Evolutionary conservation across 345 rosid species (phyloP), one percentile per base, ranked within the genome.

Genomic region (Litchi chinensis): DNA sequence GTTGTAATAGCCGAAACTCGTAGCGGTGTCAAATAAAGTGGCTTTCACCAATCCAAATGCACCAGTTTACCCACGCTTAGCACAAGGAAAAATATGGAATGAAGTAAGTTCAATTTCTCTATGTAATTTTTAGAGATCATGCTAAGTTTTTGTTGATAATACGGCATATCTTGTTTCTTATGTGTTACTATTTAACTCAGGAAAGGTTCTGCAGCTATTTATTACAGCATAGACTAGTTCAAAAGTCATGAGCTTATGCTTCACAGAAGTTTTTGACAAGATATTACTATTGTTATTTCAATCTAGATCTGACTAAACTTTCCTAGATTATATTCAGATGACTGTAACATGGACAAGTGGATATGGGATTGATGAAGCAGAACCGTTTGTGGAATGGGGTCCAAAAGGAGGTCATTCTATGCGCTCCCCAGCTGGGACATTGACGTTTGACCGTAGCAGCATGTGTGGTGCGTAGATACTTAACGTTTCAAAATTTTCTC

Each of bases 311-410:
- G 37, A 75, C n/a, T 5, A 75, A 15, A 65, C 70, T 46, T 43
- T 62, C 75, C 41, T 54, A 60, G 37, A 26, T 69, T 22, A 26
- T 70, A 10, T 37, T 80, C 83, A 91, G 95, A 92, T 92, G 95
- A 89, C 95, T 18, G 85, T 92, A 40, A 92, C 95, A 71, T 92
- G 93, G 97, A 91, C 93, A 26, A 92, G 95, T 80, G 95, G 97
- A 57, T 91, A 92, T 76, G 90, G 85, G 44, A 86, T 83, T 3
- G 81, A 52, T 78, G 79, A 82, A 77, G 93, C 92, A 8, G 89
- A 86, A 71, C 92, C 95, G 52, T 84, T 93, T 76, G 89, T 91
- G 39, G 89, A 93, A 81, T 91, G 97, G 97, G 86, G 90, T 60
- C 76, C 50, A 10, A 86, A 87, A 79, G 90, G 88, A 83, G 84